Evolutionary conservation across 345 rosid genomes (phyloP).

Genomic region (Eucalyptus paniculata): DNA sequence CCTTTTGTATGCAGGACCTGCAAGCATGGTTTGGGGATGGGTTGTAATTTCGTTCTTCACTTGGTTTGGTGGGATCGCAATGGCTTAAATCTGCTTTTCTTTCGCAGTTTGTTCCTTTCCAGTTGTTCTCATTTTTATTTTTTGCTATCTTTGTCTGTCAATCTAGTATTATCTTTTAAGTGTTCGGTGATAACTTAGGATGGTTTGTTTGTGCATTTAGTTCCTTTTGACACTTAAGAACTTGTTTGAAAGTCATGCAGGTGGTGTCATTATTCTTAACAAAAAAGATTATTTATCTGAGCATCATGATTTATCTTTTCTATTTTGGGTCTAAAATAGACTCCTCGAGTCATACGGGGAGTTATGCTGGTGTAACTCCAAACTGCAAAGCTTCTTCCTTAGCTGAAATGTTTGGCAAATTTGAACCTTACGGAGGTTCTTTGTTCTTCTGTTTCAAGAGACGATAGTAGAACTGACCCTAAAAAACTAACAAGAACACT

Average conservation of each 20-base stretch:
- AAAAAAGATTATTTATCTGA: neutral
- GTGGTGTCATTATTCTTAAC: neutral
- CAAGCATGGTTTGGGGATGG: slow-evolving; percentile 56
- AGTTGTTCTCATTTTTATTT: too few relatives aligned
- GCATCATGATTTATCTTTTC: neutral
- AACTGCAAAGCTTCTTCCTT: neutral
- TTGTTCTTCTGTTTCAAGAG: neutral
- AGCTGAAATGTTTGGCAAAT: neutral
- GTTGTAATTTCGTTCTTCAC: slow-evolving; percentile 51
- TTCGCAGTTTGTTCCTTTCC: slow-evolving; percentile 20
- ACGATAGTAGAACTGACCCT: neutral
- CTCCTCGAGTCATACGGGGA: neutral
- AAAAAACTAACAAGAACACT: neutral
- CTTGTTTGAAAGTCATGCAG: neutral
- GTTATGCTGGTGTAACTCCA: neutral
- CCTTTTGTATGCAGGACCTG: slow-evolving; percentile 44
- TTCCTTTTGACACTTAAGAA: neutral
- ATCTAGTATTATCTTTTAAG: neutral
- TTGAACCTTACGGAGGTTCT: neutral
- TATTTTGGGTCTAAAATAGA: neutral
- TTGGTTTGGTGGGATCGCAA: slow-evolving; percentile 42
- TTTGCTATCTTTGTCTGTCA: neutral
- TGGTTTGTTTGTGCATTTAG: neutral
- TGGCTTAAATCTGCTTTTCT: slow-evolving; percentile 65
- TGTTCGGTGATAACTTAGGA: neutral